Evolutionary conservation across 2,329 filamentous ascomycete genomes (phyloP), one percentile per base, ranked within the genome.

Genomic region (Xylariales sp.): DNA sequence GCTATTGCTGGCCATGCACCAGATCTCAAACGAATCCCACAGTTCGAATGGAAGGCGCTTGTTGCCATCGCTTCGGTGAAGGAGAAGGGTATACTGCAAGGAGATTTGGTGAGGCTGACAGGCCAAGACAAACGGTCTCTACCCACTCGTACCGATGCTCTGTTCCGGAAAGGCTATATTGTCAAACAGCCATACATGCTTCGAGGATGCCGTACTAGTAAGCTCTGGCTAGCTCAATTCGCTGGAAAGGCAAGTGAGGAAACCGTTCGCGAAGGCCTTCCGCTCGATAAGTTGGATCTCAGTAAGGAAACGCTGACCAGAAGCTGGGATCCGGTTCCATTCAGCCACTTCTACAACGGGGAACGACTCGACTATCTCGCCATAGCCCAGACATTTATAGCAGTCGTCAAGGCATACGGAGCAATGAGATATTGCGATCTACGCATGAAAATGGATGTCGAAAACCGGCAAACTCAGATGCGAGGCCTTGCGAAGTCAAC

Each of bases 111-210:
- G 12, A 69, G 71, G 15, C 60, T 79, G 1, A 76, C 76, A 10
- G 69, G 71, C 16, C 79, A 82, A 54, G 79, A 82, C 57, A 82
- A 82, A 53, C 71, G 78, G 38, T 82, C 78, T 1, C 69, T 82
- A 2, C 78, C 79, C 3, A 78, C 75, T 43, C 66, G 79, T 24
- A 83, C 79, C 0, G 76, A 81, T 47, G 68, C 70, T 3, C 64
- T 83, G 1, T 69, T 74, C 4, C 68, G 69, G 47, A 81, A 82
- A 52, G 78, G 78, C 12, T 82, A 82, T 47, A 75, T 80, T 35
- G 71, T 71, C 38, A 83, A 83, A 57, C 69, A 78, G 29, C 75
- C 76, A 4, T 73, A 76, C 1, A 69, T 81, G 15, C 70, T 78
- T 9, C 68, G 72, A 38, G 75, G 75, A 27, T 76, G 71, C 43